These are phyloP conservation scores for Colletotrichum horii DNA, from an alignment of 2,329 filamentous ascomycete species.

Conservation along the genomic window DNA sequence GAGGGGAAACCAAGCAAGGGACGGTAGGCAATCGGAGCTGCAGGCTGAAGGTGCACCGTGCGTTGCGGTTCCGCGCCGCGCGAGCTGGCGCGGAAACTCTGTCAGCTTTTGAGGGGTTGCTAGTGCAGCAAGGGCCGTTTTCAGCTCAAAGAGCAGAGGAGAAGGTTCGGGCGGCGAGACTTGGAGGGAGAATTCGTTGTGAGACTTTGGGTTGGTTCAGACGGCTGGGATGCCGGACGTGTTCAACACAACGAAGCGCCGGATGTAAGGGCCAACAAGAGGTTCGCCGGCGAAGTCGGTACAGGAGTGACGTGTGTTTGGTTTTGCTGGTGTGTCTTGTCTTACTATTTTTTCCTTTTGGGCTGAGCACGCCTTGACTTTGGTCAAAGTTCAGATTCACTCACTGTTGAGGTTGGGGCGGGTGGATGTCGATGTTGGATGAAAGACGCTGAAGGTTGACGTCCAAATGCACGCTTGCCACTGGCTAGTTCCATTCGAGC, in stretches of 20 bases:
- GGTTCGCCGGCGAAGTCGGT: neutral
- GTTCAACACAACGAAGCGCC: neutral
- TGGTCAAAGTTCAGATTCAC: neutral
- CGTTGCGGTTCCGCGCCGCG: neutral
- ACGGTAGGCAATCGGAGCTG: conserved; percentile 2
- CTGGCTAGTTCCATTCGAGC: neutral
- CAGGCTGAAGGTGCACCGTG: conserved; percentile 10
- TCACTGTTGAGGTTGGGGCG: too few relatives aligned
- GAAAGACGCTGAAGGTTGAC: neutral
- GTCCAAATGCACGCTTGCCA: neutral
- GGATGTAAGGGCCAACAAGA: neutral
- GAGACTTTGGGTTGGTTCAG: neutral
- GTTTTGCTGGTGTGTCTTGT: neutral
- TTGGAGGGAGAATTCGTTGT: neutral
- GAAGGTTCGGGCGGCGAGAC: neutral
- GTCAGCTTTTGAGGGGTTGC: neutral
- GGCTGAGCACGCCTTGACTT: neutral
- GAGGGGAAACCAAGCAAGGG: neutral
- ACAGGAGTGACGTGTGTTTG: neutral
- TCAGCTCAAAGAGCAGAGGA: neutral
- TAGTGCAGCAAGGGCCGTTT: neutral
- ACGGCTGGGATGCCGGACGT: neutral
- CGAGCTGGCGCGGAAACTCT: neutral
- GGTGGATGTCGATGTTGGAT: neutral
- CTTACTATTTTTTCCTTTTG: neutral